phyloP scores from a whole-genome alignment of 768 basidiomycete genomes.

The Phanerochaete carnosa region DNA sequence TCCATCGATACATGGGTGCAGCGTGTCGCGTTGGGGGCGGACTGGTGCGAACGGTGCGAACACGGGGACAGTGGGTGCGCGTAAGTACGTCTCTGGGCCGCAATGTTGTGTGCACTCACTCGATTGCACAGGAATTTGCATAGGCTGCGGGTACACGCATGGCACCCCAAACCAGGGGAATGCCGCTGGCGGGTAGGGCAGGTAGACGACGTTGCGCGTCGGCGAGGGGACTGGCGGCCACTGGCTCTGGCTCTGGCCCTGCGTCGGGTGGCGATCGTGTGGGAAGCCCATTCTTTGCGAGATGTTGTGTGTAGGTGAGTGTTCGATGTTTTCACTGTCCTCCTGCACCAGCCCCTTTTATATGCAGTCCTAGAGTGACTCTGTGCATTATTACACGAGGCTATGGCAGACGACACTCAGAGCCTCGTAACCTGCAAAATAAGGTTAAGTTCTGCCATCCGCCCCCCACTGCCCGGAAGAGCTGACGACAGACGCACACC shows the following conservation, averaged over 20 bases:
- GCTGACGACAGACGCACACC: neutral
- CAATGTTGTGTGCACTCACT: neutral
- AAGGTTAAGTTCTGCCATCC: no score
- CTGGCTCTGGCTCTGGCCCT: neutral
- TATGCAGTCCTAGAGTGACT: neutral
- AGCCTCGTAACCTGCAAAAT: neutral
- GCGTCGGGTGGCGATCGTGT: neutral
- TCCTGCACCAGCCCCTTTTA: neutral
- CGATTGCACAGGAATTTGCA: neutral
- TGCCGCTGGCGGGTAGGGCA: neutral
- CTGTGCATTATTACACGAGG: neutral
- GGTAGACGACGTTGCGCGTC: neutral
- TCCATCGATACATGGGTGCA: constrained; percentile 46
- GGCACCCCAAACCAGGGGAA: neutral
- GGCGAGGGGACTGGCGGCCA: neutral
- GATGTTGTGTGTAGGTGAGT: neutral
- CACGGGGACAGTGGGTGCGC: neutral
- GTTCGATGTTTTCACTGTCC: neutral
- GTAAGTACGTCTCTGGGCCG: neutral
- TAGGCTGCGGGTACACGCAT: neutral
- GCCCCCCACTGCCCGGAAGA: no score
- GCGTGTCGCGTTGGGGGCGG: neutral
- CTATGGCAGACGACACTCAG: neutral
- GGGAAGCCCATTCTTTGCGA: neutral
- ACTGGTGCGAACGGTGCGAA: neutral